Evolutionary conservation across 495 filamentous ascomycete species (phyloP), one percentile per base, ranked within the genome.

Genomic region (Penicillium silybi): DNA sequence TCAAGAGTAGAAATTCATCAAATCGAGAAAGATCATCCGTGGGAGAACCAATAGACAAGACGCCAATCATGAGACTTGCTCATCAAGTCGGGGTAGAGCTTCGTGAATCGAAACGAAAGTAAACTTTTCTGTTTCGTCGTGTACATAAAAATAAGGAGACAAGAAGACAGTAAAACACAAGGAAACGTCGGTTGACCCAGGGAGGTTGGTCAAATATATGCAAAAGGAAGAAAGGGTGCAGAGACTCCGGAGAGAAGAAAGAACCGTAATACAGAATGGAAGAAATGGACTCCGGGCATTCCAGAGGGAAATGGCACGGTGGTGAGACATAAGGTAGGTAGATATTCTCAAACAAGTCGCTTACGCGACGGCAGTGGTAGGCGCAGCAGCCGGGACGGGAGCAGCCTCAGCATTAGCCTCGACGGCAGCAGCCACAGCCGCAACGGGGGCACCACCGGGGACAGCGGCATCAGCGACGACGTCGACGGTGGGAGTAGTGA

Each of bases 321-420:
- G 57, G 54, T 59, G 62, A 62, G 67, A 52, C 43, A 41, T 38
- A 47, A 56, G 19, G 41, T 47, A 43, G 22, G 29, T 23, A 20
- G 15, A n/a, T 41, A 32, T 8, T 32, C 29, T 32, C 29, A 32
- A 22, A 16, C 18, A 13, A 37, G 37, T 45, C 52, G 46, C 60
- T 66, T 85, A 86, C 62, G 82, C 83, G 44, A 83, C 77, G 48
- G 80, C 73, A 41, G 77, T 69, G 48, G 78, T 71, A 50, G 81
- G 68, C 51, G 81, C 76, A 27, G 74, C 69, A 58, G 76, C 51
- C 42, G 67, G 69, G 50, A 70, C 64, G 26, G 75, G 55, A 43
- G 68, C 58, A 45, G 70, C 63, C 39, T 69, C 60, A 23, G 79
- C 79, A 61, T 11, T 8, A 20, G 73, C 74, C 50, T 77, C 78